Percentiles rank a stretch among this genome's conserved stretches.
phyloP scores from a whole-genome alignment of 2,329 filamentous ascomycete genomes.

The Alternaria ventricosa region DNA sequence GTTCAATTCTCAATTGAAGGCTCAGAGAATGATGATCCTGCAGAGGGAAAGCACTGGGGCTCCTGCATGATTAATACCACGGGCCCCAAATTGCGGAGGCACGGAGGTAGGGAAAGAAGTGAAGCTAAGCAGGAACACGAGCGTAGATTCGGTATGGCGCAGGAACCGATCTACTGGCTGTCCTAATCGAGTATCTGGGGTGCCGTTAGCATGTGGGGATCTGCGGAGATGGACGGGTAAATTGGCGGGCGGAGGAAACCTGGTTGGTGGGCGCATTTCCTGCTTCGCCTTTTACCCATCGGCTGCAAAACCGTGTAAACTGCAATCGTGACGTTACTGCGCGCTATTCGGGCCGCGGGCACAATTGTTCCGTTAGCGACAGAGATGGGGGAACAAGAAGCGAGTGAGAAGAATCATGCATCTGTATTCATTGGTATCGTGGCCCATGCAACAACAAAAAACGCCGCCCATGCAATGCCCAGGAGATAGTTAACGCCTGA shows the following conservation, averaged over 20 bases:
- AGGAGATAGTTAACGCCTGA: not conserved
- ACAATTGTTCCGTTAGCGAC: constrained; percentile 9
- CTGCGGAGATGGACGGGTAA: constrained; percentile 41
- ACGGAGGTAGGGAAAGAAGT: constrained; percentile 24
- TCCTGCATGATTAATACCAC: constrained; percentile 22
- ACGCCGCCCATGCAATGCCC: constrained; percentile 18
- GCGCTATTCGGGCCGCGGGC: constrained; percentile 1
- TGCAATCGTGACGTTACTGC: constrained; percentile 2
- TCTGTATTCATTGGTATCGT: constrained; percentile 34
- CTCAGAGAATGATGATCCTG: not conserved
- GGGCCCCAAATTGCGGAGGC: constrained; percentile 22
- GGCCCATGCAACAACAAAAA: constrained; percentile 1
- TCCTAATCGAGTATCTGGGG: constrained; percentile 26
- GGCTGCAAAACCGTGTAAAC: constrained; percentile 19
- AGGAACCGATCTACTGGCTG: constrained; percentile 15
- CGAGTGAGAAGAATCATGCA: constrained; percentile 1
- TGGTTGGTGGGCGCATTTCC: constrained; percentile 33
- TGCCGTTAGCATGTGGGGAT: constrained; percentile 29
- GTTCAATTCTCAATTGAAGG: not conserved
- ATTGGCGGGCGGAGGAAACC: constrained; percentile 30
- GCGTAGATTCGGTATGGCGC: constrained; percentile 11
- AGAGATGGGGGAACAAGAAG: not conserved
- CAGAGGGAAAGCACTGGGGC: not conserved
- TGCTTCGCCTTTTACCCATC: constrained; percentile 23
- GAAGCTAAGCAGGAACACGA: constrained; percentile 28